Evolutionary conservation across 2,329 filamentous ascomycete genomes (phyloP).

Genomic region (Scopulariopsis brevicaulis): DNA sequence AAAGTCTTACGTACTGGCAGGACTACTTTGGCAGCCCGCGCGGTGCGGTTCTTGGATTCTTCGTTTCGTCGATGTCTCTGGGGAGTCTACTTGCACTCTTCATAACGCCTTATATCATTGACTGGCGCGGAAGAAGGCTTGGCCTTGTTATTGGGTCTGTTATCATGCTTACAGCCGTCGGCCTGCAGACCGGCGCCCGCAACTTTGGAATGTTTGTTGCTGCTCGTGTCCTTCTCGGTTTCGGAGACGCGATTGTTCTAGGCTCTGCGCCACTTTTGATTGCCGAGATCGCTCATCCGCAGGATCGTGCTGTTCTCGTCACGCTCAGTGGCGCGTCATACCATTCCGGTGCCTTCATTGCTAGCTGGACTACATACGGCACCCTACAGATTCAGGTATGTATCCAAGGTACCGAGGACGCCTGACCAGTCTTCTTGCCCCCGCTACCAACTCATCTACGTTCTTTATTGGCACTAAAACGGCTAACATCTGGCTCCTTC

Average conservation of each 20-base stretch:
- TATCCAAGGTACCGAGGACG: background rate
- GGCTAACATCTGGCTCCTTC: too few species aligned
- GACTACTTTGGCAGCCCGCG: conserved; percentile 22
- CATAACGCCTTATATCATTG: conserved; percentile 20
- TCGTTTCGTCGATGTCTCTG: conserved; percentile 19
- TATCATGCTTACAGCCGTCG: conserved; percentile 7
- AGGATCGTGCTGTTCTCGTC: conserved; percentile 19
- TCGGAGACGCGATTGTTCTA: conserved; percentile 17
- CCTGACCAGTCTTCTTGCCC: background rate
- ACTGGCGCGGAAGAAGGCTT: conserved; percentile 23
- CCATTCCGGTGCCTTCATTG: conserved; percentile 14
- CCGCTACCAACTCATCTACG: too few species aligned
- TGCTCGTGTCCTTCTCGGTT: conserved; percentile 19
- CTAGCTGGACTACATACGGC: conserved; percentile 16
- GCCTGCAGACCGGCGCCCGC: conserved; percentile 13
- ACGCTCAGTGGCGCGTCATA: conserved; percentile 13
- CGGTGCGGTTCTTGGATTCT: conserved; percentile 16
- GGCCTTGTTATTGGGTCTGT: conserved; percentile 15
- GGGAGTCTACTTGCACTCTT: conserved; percentile 21
- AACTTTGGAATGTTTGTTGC: conserved; percentile 20
- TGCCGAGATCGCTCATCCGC: conserved; percentile 22
- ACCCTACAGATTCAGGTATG: conserved; percentile 11
- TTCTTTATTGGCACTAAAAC: background rate
- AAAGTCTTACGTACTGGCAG: conserved; percentile 25
- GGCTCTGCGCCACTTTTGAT: conserved; percentile 20